Evolutionary conservation across 2,329 filamentous ascomycete genomes (phyloP), one percentile per base, ranked within the genome.

Genomic region (Exophiala oligosperma): DNA sequence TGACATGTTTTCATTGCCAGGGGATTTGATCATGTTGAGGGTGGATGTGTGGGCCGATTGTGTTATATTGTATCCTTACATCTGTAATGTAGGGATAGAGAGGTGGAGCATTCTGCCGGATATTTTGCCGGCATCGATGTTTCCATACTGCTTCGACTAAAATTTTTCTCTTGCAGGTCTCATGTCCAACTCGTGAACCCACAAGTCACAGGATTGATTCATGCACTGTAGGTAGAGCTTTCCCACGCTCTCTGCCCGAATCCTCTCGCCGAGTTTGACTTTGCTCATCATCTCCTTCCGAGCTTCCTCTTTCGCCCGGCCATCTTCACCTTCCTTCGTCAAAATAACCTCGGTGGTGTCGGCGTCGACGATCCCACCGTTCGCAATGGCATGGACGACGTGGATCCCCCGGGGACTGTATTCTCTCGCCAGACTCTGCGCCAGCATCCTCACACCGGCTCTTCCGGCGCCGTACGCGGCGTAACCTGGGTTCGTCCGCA

Each of bases 311-410:
- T 47, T 3, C 9, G 37, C 37, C n/a, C 12, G 12, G 4, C 9
- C n/a, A 9, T 59, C 44, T 6, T 28, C 54, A 12, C 37, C 56
- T 2, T 17, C 17, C 17, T 17, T 17, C 17, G 17, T 17, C 17
- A 17, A 17, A 17, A 14, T n/a, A 2, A 14, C 48, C 11, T 32
- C 53, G 17, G 55, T 37, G 9, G 49, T 4, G 29, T 62, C 56
- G 23, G 55, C 46, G 40, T 63, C 61, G 23, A 52, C 54, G 41
- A 64, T 84, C 0, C 69, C 71, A 0, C 81, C 81, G 65, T 85
- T 85, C 0, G 79, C 81, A 59, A 85, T 81, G 2, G 82, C 76
- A 69, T 86, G 83, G n/a, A 80, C 81, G 2, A 84, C 81, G 68
- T 85, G 81, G 0, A 85, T 70, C 1, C 82, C 82, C 59, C 77